These are phyloP conservation scores for Backusella morwellensis DNA, from an alignment of 192 early-diverging fungal species.

Conservation along the genomic window DNA sequence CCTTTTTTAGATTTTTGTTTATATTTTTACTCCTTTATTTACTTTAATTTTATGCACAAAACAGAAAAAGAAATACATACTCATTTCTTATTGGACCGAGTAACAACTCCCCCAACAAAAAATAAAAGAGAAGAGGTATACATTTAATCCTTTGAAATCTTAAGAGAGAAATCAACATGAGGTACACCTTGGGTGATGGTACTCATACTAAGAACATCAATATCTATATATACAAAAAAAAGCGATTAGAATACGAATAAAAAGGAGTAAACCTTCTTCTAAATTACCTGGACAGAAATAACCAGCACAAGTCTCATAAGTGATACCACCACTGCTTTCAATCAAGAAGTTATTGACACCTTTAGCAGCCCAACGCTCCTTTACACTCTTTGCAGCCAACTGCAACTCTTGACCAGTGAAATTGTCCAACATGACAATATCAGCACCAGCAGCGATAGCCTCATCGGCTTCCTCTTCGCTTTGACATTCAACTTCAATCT, in stretches of 20 bases:
- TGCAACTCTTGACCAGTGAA: slow-evolving; percentile 72
- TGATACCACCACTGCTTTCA: slow-evolving; percentile 96
- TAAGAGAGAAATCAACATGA: slow-evolving; percentile 97
- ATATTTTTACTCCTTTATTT: too few species aligned
- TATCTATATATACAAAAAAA: slow-evolving; percentile 22
- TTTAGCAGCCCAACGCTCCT: slow-evolving; percentile 63
- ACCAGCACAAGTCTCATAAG: slow-evolving; percentile 73
- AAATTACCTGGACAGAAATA: slow-evolving; percentile 79
- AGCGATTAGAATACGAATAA: neutral
- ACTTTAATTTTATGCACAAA: neutral
- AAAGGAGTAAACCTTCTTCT: neutral
- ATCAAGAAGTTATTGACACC: slow-evolving; percentile 72
- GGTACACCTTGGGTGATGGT: slow-evolving; percentile 92
- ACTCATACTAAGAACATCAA: slow-evolving; percentile 91
- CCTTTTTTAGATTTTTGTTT: neutral
- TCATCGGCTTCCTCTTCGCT: slow-evolving; percentile 91
- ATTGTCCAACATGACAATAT: slow-evolving; percentile 98
- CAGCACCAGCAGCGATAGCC: slow-evolving; percentile 93
- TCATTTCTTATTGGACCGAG: neutral
- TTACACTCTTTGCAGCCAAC: slow-evolving; percentile 68
- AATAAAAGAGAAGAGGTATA: too few species aligned
- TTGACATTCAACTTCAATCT: slow-evolving; percentile 97
- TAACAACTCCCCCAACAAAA: too few species aligned
- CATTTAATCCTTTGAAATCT: slow-evolving; percentile 51
- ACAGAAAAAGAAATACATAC: neutral